Base-by-base conservation (phyloP, 257 asterid genomes). In the Leonotis leonurus region DNA sequence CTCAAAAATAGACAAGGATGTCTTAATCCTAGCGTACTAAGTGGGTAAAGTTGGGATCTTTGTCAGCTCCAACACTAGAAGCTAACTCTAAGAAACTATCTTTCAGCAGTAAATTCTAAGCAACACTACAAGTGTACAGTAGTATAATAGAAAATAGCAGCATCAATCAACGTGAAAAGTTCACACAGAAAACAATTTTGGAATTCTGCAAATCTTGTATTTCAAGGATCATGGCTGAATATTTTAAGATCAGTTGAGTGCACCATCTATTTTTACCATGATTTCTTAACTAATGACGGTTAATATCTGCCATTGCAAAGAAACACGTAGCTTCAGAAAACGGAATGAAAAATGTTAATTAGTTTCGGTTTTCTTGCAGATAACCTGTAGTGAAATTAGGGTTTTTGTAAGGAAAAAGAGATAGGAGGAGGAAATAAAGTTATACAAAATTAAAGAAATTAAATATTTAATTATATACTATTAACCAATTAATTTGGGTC, bases 291-390 rank as follows among this genome's bases (percentile, higher is more conserved):
- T 61, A 62, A 64, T 26, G 51, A 50, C 35, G 74, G 72, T 46
- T 62, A 73, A 60, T 62, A 61, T 70, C 80, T 75, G 82, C 73
- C 82, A 75, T 76, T 73, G 74, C 84, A 75, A 77, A 67, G 74
- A 75, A 57, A 60, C 27, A 64, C 81, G 79, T 76, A 71, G 77
- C 72, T 70, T 48, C 56, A 62, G 60, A 64, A 49, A 35, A 46
- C 60, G 68, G 67, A 67, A 39, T 9, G 51, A 56, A 52, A 69
- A 78, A 58, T 8, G 29, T 27, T 55, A 68, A 7, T 45, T 17
- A n/a, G 17, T 45, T 69, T 56, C 53, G 72, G 67, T 64, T 65
- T n/a, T 60, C 67, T 55, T 64, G 62, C 52, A 56, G 59, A 65
- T 56, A 67, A 40, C 25, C 30, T 26, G 67, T 44, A 36, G 68